Evolutionary conservation across 208 protist genomes (phyloP).

Genomic region (Phytomonas sp.): DNA sequence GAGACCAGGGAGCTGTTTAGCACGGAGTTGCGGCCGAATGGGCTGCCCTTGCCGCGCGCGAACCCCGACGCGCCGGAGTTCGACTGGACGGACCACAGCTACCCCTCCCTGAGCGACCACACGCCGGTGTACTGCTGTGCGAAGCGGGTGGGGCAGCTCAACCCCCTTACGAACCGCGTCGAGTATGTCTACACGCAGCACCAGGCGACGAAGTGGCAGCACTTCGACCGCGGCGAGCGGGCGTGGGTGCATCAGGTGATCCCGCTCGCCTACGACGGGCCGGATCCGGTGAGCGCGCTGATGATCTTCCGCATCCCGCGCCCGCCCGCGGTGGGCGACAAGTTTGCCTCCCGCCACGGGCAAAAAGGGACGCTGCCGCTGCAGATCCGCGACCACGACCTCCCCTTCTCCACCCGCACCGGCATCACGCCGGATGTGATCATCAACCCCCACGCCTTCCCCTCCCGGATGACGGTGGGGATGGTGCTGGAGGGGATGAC

Average conservation of each 20-base stretch:
- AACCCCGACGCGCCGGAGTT: conserved; percentile 38
- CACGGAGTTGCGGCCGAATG: conserved; percentile 53
- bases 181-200: conserved; percentile 82
- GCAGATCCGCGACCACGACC: conserved; percentile 90
- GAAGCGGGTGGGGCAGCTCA: conserved; percentile 59
- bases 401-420: conserved; percentile 91
- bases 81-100: conserved; percentile 73
- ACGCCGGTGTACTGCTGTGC: conserved; percentile 80
- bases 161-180: conserved; percentile 65
- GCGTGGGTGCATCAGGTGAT: conserved; percentile 87
- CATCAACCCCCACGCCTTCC: conserved; percentile 99
- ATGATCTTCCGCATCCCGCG: conserved; percentile 89
- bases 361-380: conserved; percentile 98
- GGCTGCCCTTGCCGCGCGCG: conserved; percentile 57
- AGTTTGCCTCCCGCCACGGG: conserved; percentile 99
- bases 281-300: conserved; percentile 70
- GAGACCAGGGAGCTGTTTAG: conserved; percentile 60
- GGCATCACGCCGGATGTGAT: conserved; percentile 99
- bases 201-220: conserved; percentile 73
- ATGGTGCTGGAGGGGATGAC: conserved; percentile 98
- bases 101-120: conserved; percentile 52
- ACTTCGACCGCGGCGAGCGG: conserved; percentile 89
- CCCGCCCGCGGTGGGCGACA: conserved; percentile 98
- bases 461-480: conserved; percentile 99
- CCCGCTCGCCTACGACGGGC: conserved; percentile 75